Evolutionary conservation across 2,329 filamentous ascomycete genomes (phyloP).

Genomic region (Dryadomyces quercus-mongolicae): DNA sequence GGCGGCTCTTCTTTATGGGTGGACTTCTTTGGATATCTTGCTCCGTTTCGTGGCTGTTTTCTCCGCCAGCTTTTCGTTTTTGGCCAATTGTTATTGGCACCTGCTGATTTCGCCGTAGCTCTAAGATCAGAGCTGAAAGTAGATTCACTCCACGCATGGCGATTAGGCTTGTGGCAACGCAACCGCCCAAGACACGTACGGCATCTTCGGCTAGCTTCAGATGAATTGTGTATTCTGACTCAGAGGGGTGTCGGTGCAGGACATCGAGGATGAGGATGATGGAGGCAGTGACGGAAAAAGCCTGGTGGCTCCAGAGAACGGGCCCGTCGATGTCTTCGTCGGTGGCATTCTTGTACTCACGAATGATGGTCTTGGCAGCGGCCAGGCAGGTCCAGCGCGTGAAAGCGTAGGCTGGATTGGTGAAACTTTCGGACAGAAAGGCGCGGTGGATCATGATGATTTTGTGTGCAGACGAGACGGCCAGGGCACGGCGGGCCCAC

Average conservation of each 20-base stretch:
- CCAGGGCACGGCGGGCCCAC: constrained; percentile 22
- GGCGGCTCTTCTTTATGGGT: constrained; percentile 3
- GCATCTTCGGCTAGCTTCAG: constrained; percentile 20
- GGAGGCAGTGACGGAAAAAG: constrained; percentile 17
- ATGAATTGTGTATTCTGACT: constrained; percentile 18
- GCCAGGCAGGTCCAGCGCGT: constrained; percentile 24
- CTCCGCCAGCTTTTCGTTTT: no score
- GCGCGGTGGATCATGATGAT: constrained; percentile 29
- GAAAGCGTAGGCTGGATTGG: constrained; percentile 19
- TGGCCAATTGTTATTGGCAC: background rate
- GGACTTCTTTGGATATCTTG: background rate
- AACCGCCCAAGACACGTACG: constrained; percentile 19
- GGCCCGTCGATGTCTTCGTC: constrained; percentile 9
- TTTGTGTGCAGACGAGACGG: constrained; percentile 25
- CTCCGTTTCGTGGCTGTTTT: background rate
- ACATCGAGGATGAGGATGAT: constrained; percentile 20
- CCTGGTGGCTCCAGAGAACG: constrained; percentile 17
- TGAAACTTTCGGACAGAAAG: constrained; percentile 22
- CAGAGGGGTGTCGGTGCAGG: constrained; percentile 15
- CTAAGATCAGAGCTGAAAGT: constrained; percentile 19
- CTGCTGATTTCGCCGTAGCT: background rate
- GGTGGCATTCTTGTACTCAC: constrained; percentile 15
- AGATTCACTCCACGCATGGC: constrained; percentile 24
- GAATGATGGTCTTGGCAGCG: constrained; percentile 26
- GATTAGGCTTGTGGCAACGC: constrained; percentile 22